phyloP scores from a whole-genome alignment of 257 asterid species.

The Solanum stenotomum region DNA sequence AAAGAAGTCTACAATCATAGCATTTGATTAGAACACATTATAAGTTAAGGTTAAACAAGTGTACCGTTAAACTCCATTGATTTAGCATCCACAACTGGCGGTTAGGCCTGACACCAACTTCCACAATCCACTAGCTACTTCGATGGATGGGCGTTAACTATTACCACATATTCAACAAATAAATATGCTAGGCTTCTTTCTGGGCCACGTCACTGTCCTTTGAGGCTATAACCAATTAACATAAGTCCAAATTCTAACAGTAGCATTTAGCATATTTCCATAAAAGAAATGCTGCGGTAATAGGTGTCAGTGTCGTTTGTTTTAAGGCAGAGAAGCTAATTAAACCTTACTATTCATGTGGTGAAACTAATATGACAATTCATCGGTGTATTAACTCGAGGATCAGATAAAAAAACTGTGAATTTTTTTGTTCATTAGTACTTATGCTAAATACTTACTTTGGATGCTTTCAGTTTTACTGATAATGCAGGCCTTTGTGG shows the following conservation, averaged over 20 bases:
- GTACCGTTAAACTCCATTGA: background rate
- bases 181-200: background rate
- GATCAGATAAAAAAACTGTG: background rate
- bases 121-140: background rate
- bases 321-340: background rate
- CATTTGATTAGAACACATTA: background rate
- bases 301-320: background rate
- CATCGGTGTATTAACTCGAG: background rate
- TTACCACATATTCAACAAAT: background rate
- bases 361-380: background rate
- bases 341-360: background rate
- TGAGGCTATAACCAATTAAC: background rate
- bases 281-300: background rate
- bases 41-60: background rate
- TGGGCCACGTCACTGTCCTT: background rate
- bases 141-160: background rate
- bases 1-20: background rate
- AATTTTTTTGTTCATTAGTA: background rate
- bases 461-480: conserved; percentile 63
- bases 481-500: conserved; percentile 98
- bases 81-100: background rate
- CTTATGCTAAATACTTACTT: background rate
- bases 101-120: background rate
- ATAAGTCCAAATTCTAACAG: background rate
- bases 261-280: background rate